phyloP scores from a whole-genome alignment of 2,329 filamentous ascomycete genomes.

The Alternaria conjuncta region DNA sequence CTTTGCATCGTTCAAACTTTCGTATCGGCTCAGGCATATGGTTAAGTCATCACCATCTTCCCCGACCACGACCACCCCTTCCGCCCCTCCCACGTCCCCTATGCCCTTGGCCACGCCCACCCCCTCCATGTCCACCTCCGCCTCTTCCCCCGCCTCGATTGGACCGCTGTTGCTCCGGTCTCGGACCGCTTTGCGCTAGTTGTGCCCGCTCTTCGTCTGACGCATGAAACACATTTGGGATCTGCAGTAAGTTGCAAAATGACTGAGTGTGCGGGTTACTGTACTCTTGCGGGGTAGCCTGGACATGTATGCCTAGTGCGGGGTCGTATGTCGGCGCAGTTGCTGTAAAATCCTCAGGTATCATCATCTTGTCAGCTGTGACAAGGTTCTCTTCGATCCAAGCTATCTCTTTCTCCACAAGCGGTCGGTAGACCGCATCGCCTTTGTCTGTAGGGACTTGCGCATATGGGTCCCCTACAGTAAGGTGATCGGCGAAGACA shows the following conservation, averaged over 20 bases:
- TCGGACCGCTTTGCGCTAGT: constrained; percentile 39
- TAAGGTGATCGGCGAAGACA: constrained; percentile 69
- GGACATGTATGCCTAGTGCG: constrained; percentile 62
- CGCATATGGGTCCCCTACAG: constrained; percentile 64
- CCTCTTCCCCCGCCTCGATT: constrained; percentile 36
- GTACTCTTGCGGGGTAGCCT: constrained; percentile 77
- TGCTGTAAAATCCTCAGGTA: constrained; percentile 78
- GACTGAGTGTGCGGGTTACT: constrained; percentile 83
- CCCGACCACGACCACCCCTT: constrained; percentile 32
- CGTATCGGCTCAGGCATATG: not conserved
- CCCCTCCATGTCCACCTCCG: constrained; percentile 38
- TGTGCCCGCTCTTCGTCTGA: constrained; percentile 68
- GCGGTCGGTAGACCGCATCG: constrained; percentile 69
- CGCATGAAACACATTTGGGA: constrained; percentile 78
- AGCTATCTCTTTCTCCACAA: constrained; percentile 72
- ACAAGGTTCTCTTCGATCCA: constrained; percentile 86
- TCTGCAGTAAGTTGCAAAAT: constrained; percentile 79
- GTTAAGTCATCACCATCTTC: constrained; percentile 28
- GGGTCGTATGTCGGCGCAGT: constrained; percentile 76
- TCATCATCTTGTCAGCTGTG: constrained; percentile 62
- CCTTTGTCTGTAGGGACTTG: constrained; percentile 67
- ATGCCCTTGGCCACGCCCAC: constrained; percentile 30
- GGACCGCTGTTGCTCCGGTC: constrained; percentile 33
- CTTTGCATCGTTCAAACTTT: not conserved
- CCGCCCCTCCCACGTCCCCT: constrained; percentile 17